These are phyloP conservation scores for Megacollybia marginata DNA, from an alignment of 768 basidiomycete species.

Conservation along the genomic window DNA sequence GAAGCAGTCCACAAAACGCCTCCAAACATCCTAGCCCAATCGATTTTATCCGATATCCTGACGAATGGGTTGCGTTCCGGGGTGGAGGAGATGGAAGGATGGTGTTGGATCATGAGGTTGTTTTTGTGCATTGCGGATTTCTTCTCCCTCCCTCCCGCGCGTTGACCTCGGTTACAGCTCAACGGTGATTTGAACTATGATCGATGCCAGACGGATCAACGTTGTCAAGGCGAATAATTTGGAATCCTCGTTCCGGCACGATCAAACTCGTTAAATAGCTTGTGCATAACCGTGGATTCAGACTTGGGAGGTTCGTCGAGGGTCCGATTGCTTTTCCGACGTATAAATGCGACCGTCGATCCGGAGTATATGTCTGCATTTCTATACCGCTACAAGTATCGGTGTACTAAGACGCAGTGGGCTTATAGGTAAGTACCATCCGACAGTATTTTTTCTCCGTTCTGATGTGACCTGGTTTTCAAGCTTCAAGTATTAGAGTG, in stretches of 20 bases:
- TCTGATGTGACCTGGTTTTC: too few relatives aligned
- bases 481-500: too few relatives aligned
- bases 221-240: conserved; percentile 65
- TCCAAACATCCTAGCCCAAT: conserved; percentile 67
- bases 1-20: conserved; percentile 81
- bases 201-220: conserved; percentile 78
- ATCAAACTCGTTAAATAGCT: conserved; percentile 90
- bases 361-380: too few relatives aligned
- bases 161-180: conserved; percentile 34
- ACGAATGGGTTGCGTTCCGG: conserved; percentile 62
- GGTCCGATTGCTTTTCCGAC: conserved; percentile 86
- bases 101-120: conserved; percentile 92
- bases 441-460: too few relatives aligned
- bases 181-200: conserved; percentile 95
- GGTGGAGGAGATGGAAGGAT: conserved; percentile 92
- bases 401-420: too few relatives aligned
- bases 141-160: neutral
- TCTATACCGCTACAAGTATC: too few relatives aligned
- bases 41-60: conserved; percentile 70
- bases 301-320: conserved; percentile 77
- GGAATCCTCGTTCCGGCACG: conserved; percentile 57
- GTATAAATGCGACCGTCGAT: conserved; percentile 87
- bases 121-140: conserved; percentile 53
- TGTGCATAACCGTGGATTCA: conserved; percentile 79
- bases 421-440: too few relatives aligned